Evolutionary conservation across 306 rosid genomes (phyloP).

Genomic region (Pyrus betulifolia): DNA sequence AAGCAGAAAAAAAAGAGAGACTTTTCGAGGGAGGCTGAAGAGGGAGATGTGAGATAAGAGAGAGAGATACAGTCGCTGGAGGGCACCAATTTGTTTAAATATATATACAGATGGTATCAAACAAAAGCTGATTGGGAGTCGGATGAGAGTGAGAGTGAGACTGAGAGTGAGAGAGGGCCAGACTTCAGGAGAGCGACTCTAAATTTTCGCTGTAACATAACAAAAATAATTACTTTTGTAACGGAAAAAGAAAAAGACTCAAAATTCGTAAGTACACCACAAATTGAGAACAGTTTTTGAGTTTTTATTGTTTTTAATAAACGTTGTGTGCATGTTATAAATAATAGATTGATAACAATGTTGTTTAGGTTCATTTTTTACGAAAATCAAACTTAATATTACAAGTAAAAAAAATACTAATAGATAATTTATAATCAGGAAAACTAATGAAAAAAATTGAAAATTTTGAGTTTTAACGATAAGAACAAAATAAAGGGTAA

Average conservation of each 20-base stretch:
- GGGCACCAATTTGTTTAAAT: not conserved
- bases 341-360: too few species aligned
- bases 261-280: too few species aligned
- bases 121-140: not conserved
- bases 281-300: too few species aligned
- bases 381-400: too few species aligned
- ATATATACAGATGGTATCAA: not conserved
- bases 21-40: not conserved
- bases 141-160: not conserved
- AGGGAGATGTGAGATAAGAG: not conserved
- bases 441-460: too few species aligned
- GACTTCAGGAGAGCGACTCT: not conserved
- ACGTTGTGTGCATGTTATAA: too few species aligned
- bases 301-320: too few species aligned
- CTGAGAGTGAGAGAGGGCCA: not conserved
- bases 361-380: rapidly evolving
- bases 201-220: not conserved
- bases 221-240: not conserved
- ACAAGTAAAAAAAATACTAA: too few species aligned
- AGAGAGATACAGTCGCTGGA: not conserved
- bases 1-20: not conserved
- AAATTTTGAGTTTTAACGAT: too few species aligned
- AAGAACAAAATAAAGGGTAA: too few species aligned
- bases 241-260: not conserved
- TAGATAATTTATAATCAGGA: too few species aligned